Evolutionary conservation across 768 basidiomycete species (phyloP), one percentile per base, ranked within the genome.

Genomic region (Dacryopinax spathularia): DNA sequence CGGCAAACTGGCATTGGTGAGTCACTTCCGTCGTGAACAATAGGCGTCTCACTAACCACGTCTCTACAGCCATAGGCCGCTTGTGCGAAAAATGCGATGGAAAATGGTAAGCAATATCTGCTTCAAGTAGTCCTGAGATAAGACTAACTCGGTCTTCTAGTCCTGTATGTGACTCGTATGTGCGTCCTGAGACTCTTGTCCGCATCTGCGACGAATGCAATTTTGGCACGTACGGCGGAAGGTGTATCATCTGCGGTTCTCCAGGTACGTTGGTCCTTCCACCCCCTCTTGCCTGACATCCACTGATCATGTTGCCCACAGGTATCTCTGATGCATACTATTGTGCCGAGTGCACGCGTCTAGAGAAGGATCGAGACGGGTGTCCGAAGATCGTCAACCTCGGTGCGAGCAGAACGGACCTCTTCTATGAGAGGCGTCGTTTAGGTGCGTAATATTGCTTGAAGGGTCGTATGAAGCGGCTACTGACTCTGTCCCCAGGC

Each of bases 141-240:
- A 27, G 29, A 34, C 36, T 39, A 3, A 63, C 36, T 33, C 20
- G 33, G 22, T 33, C 16, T 22, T 61, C 9, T 3, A 99, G 95
- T 74, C 95, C 95, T 9, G 91, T 97, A 44, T 99, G 95, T 78
- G 95, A 99, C 78, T 97, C 95, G 63, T 98, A 98, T 77, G 96
- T 99, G 66, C 84, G 96, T 69, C 96, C 96, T 70, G 94, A 95
- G 77, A 98, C 95, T 25, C 82, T 98, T 67, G 96, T 98, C 64
- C 84, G 95, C 66, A 97, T 97, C 68, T 99, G 96, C 75, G 96
- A 99, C 73, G 96, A 99, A 78, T 99, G 96, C 76, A 98, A 98
- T 75, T 99, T 98, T 77, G 91, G 93, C 68, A 95, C 92, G 44
- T 96, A 96, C 73, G 93, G 96, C 25, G 95, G 95, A 60, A 82